Base-by-base conservation (phyloP, 2,329 filamentous ascomycete species). In the Neoarthrinium moseri region DNA sequence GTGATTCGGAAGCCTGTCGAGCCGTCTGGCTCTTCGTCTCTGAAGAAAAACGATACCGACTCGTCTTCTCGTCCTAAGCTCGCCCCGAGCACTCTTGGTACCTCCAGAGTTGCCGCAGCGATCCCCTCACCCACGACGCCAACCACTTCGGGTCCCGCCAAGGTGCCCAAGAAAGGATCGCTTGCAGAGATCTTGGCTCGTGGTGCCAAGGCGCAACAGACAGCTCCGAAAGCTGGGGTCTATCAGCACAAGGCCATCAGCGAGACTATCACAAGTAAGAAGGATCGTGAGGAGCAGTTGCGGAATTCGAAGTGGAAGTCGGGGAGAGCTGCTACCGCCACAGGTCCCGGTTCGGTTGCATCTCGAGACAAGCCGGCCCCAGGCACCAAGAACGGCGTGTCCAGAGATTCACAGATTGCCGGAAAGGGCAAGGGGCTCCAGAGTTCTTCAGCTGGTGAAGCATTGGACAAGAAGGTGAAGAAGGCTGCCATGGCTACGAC, bases 221-320 rank as follows among this genome's bases (percentile, higher is more conserved):
- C 69, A 32, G 78, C 81, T 70, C 77, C 72, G n/a, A 77, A 78
- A 54, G 74, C 86, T 20, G 86, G 85, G 45, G 83, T 81, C 55
- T 88, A 90, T 54, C 86, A 89, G 60, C 86, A 90, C 64, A 89
- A 89, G 61, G 75, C 84, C 17, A 78, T 83, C 2, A 86, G 87
- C 55, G 86, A 83, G 57, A 66, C 76, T n/a, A 68, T 41, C 13
- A 34, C 76, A 6, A 73, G 68, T 50, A 86, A 74, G 62, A 75
- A 73, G 49, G 75, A 83, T 50, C 74, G 78, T 22, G 68, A 73
- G 48, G 65, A 68, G 11, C n/a, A 23, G 24, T 7, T 7, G 7
- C 32, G 32, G 10, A 36, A 26, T n/a, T 26, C 24, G 6, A 45
- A 45, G 17, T 29, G 43, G 24, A 45, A 39, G 26, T 13, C 7